Percentiles rank a stretch among this genome's conserved stretches.
Conservation (phyloP, 495 filamentous ascomycete genomes). For the Articulospora tetracladia region DNA sequence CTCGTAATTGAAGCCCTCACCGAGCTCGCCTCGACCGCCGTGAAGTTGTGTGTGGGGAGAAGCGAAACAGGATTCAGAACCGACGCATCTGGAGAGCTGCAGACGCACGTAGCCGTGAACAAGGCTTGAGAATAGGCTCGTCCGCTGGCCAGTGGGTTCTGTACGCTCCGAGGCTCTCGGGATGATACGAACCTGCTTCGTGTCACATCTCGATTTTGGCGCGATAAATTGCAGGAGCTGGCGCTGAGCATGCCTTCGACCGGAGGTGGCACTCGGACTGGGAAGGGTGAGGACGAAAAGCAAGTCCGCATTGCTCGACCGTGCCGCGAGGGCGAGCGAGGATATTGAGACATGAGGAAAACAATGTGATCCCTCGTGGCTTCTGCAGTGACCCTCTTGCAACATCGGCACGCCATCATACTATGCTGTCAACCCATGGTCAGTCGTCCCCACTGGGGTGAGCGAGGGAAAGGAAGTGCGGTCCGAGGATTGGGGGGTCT, state of each 20-base stretch:
- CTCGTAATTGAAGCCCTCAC: neutral
- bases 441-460: neutral
- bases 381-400: neutral
- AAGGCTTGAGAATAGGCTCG: neutral
- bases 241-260: neutral
- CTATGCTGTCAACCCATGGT: neutral
- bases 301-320: neutral
- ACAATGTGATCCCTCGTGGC: neutral
- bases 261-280: neutral
- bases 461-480: neutral
- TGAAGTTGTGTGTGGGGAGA: slow-evolving; percentile 2
- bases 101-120: slow-evolving; percentile 16
- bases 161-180: slow-evolving; percentile 11
- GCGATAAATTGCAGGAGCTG: neutral
- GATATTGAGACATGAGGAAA: neutral
- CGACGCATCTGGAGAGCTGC: slow-evolving; percentile 14
- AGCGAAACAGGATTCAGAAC: slow-evolving; percentile 2
- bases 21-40: neutral
- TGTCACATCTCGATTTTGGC: neutral
- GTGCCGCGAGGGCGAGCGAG: neutral
- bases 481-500: neutral
- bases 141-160: neutral
- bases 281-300: neutral
- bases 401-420: neutral
- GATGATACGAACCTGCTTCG: neutral